Percentiles rank a stretch among this genome's conserved stretches.
Evolutionary conservation across 1,284 basidiomycete species (phyloP).

Genomic region (Trametes polyzona): DNA sequence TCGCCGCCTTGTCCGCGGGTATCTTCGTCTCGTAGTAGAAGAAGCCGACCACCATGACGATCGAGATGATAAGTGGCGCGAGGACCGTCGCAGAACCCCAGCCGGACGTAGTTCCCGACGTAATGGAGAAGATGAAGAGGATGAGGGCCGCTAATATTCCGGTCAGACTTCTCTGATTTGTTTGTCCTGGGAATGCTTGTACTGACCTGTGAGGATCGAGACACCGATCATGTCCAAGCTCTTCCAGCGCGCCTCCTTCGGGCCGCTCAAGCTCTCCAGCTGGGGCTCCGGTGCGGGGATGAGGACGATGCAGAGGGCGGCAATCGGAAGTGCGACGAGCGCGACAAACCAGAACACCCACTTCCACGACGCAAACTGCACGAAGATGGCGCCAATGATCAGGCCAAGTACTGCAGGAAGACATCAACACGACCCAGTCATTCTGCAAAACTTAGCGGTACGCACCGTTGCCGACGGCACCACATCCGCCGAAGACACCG

Average conservation of each 20-base stretch:
- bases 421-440: neutral
- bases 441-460: neutral
- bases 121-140: slow-evolving; percentile 53
- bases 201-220: slow-evolving; percentile 43
- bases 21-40: slow-evolving; percentile 47
- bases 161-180: neutral
- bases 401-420: slow-evolving; percentile 43
- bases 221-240: slow-evolving; percentile 47
- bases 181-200: neutral
- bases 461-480: slow-evolving; percentile 50
- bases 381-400: slow-evolving; percentile 48
- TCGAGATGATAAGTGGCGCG: slow-evolving; percentile 46
- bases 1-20: slow-evolving; percentile 41
- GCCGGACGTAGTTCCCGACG: slow-evolving; percentile 47
- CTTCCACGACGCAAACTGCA: slow-evolving; percentile 44
- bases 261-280: slow-evolving; percentile 10
- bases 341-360: slow-evolving; percentile 54
- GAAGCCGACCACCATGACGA: slow-evolving; percentile 43
- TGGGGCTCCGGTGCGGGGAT: slow-evolving; percentile 35
- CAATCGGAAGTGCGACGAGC: slow-evolving; percentile 42
- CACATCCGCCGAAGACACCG: slow-evolving; percentile 49
- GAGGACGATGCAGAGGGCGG: slow-evolving; percentile 39
- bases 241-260: slow-evolving; percentile 31
- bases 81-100: slow-evolving; percentile 48
- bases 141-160: slow-evolving; percentile 31